Conservation (phyloP, 352 stramenopile species). For the Pythium utonaiense region DNA sequence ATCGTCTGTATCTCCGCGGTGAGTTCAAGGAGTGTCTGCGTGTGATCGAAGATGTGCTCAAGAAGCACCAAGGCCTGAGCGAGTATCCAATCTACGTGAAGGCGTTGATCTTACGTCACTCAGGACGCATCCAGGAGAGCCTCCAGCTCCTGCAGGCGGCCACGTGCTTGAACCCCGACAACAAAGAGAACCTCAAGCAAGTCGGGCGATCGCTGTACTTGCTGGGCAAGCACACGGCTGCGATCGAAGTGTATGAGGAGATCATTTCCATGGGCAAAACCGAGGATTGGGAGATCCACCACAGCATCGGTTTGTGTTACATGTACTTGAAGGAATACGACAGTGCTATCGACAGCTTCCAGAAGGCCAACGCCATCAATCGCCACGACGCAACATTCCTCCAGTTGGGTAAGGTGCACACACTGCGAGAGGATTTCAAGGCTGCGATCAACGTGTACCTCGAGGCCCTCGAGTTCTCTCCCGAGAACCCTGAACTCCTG, state of each 20-base stretch:
- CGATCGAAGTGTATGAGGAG: conserved; percentile 91
- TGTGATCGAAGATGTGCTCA: conserved; percentile 88
- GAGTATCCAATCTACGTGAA: conserved; percentile 94
- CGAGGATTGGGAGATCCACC: conserved; percentile 93
- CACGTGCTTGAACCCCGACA: conserved; percentile 89
- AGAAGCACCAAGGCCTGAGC: conserved; percentile 77
- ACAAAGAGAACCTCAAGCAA: conserved; percentile 92
- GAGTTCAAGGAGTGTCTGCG: conserved; percentile 88
- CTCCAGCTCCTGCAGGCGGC: conserved; percentile 91
- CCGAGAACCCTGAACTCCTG: conserved; percentile 90
- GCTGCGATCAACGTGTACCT: conserved; percentile 87
- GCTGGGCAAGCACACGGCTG: conserved; percentile 87
- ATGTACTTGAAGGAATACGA: conserved; percentile 92
- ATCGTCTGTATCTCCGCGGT: conserved; percentile 77
- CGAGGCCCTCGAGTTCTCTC: conserved; percentile 91
- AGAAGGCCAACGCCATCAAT: conserved; percentile 90
- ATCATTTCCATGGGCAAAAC: conserved; percentile 70
- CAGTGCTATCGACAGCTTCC: conserved; percentile 83
- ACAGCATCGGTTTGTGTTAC: conserved; percentile 90
- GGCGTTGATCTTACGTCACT: conserved; percentile 86
- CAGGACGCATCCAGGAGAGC: conserved; percentile 87
- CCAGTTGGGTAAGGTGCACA: conserved; percentile 89
- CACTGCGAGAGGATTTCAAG: conserved; percentile 80
- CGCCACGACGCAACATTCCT: conserved; percentile 90
- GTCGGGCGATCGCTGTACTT: conserved; percentile 74